These are phyloP conservation scores for Hymenoscyphus repandus DNA, from an alignment of 2,329 filamentous ascomycete genomes.

Conservation along the genomic window DNA sequence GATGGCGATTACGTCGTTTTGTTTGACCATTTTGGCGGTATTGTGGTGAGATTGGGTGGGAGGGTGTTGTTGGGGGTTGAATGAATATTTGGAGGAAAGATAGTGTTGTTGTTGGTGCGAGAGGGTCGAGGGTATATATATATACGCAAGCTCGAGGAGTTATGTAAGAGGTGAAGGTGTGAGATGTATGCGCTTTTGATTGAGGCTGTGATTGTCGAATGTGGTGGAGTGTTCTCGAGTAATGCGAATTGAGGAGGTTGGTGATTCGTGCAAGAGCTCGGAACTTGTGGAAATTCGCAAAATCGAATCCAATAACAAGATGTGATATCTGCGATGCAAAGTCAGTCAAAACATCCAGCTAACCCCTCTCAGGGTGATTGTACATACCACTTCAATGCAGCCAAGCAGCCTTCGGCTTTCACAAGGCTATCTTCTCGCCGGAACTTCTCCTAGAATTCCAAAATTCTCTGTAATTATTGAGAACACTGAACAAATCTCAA, in stretches of 20 bases:
- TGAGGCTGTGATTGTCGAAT: too few relatives aligned
- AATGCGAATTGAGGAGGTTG: background rate
- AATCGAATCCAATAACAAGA: background rate
- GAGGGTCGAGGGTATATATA: too few relatives aligned
- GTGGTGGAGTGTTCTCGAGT: too few relatives aligned
- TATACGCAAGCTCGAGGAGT: too few relatives aligned
- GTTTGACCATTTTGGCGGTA: conserved; percentile 48
- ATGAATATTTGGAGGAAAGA: background rate
- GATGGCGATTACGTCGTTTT: conserved; percentile 64
- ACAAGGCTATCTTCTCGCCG: background rate
- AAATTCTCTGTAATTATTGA: background rate
- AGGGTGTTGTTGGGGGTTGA: background rate
- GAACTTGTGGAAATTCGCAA: background rate
- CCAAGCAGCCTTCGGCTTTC: background rate
- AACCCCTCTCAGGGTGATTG: too few relatives aligned
- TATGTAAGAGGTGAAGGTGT: too few relatives aligned
- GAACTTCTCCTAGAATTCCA: background rate
- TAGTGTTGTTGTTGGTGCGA: background rate
- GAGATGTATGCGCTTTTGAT: too few relatives aligned
- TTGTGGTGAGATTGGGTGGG: background rate
- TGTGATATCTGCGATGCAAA: too few relatives aligned
- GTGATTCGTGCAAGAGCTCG: background rate
- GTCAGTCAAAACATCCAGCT: too few relatives aligned
- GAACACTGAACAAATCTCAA: background rate
- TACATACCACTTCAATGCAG: too few relatives aligned